Conservation (phyloP, 2,329 filamentous ascomycete genomes). For the Sclerotinia trifoliorum region DNA sequence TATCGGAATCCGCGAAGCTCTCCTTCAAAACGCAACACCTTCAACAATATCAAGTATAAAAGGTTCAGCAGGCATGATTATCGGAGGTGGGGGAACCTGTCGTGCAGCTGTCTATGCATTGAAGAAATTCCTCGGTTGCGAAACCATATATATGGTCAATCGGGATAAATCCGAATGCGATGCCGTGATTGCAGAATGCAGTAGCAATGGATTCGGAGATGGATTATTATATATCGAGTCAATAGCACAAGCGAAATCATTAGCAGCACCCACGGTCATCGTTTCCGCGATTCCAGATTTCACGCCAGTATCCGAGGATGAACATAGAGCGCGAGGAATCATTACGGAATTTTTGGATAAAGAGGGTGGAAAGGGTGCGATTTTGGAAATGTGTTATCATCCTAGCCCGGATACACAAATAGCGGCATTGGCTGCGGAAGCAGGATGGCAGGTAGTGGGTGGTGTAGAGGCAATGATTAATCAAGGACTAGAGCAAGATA, state of each 20-base stretch:
- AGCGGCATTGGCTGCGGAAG: slow-evolving; percentile 25
- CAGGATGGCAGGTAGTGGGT: slow-evolving; percentile 34
- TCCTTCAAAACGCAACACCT: slow-evolving; percentile 55
- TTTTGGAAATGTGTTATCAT: slow-evolving; percentile 40
- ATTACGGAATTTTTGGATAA: slow-evolving; percentile 43
- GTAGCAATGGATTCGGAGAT: slow-evolving; percentile 56
- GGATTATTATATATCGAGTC: slow-evolving; percentile 60
- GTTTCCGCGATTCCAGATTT: slow-evolving; percentile 77
- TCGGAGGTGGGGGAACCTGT: slow-evolving; percentile 78
- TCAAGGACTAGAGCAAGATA: slow-evolving; percentile 38
- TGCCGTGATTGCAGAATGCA: slow-evolving; percentile 64
- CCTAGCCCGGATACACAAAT: slow-evolving; percentile 35
- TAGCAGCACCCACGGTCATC: slow-evolving; percentile 63
- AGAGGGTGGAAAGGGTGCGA: slow-evolving; percentile 35
- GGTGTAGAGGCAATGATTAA: slow-evolving; percentile 39
- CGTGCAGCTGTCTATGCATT: slow-evolving; percentile 75
- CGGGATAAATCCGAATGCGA: slow-evolving; percentile 66
- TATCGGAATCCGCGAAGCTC: slow-evolving; percentile 72
- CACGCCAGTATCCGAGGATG: slow-evolving; percentile 62
- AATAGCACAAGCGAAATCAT: slow-evolving; percentile 55
- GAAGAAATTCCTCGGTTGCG: slow-evolving; percentile 65
- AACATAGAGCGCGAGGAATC: slow-evolving; percentile 54
- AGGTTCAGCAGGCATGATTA: slow-evolving; percentile 65
- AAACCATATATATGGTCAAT: slow-evolving; percentile 74
- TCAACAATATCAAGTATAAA: slow-evolving; percentile 49